Conservation (phyloP, 495 filamentous ascomycete genomes). For the Gamarada debralockiae region DNA sequence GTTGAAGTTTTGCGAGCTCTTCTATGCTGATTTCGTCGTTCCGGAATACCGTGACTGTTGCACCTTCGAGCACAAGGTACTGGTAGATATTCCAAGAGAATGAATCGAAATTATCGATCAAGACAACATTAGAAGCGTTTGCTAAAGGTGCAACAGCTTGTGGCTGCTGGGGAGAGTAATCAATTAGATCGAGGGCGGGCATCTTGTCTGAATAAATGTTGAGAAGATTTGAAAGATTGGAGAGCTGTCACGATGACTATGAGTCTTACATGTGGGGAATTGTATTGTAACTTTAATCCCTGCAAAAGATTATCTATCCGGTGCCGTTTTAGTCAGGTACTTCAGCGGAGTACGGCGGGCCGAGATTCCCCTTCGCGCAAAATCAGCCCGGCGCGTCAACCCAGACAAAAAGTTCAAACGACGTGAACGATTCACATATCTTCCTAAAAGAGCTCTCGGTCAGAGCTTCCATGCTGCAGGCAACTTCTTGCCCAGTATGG, state of each 20-base stretch:
- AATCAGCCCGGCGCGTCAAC: background rate
- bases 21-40: conserved; percentile 89
- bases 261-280: too few species aligned
- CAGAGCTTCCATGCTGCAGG: conserved; percentile 16
- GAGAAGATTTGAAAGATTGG: background rate
- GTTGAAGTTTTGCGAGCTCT: conserved; percentile 74
- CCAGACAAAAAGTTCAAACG: background rate
- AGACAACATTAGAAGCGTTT: conserved; percentile 81
- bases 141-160: conserved; percentile 61
- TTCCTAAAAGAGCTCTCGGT: conserved; percentile 4
- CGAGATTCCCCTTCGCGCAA: too few species aligned
- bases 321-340: too few species aligned
- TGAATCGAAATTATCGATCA: conserved; percentile 99
- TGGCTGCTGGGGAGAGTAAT: conserved; percentile 83
- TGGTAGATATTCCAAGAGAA: conserved; percentile 99
- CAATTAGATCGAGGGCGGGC: conserved; percentile 58
- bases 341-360: too few species aligned
- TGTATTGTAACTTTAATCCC: too few species aligned
- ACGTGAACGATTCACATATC: background rate
- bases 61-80: conserved; percentile 91
- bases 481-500: conserved; percentile 52
- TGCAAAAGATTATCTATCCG: too few species aligned
- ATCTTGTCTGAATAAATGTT: conserved; percentile 8
- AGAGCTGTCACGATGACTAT: too few species aligned
- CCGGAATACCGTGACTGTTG: conserved; percentile 79